Conservation (phyloP, 768 basidiomycete genomes). For the Amylocystis lapponica region DNA sequence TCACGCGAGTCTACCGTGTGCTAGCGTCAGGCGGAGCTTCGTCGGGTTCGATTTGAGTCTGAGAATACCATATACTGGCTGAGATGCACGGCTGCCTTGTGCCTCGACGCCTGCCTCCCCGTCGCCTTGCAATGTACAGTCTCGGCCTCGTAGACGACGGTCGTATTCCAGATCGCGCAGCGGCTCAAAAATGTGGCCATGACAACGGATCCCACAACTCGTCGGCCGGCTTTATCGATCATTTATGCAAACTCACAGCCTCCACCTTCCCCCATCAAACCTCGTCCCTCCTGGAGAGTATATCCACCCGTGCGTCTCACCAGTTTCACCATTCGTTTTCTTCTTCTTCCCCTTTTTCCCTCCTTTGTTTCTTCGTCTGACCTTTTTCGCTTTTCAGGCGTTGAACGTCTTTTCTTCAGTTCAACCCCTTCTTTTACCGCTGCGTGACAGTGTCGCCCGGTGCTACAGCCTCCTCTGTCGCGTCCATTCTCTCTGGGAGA, state of each 20-base stretch:
- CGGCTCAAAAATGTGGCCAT: slow-evolving; percentile 21
- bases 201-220: slow-evolving; percentile 10
- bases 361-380: slow-evolving; percentile 28
- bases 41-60: too few species aligned
- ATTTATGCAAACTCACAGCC: slow-evolving; percentile 8
- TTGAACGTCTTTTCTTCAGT: slow-evolving; percentile 57
- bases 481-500: slow-evolving; percentile 51
- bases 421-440: slow-evolving; percentile 28
- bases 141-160: too few species aligned
- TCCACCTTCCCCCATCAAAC: background rate
- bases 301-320: slow-evolving; percentile 10
- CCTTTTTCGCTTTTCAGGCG: slow-evolving; percentile 41
- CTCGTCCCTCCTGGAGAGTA: slow-evolving; percentile 9
- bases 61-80: too few species aligned
- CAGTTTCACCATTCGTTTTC: slow-evolving; percentile 11
- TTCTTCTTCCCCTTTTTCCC: slow-evolving; percentile 20
- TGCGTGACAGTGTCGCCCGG: slow-evolving; percentile 19
- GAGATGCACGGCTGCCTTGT: too few species aligned
- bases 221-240: too few species aligned
- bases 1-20: too few species aligned
- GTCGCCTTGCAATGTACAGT: too few species aligned
- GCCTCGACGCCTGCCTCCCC: too few species aligned
- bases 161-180: too few species aligned
- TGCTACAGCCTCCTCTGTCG: slow-evolving; percentile 39
- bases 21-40: too few species aligned